phyloP scores from a whole-genome alignment of 345 rosid species.

The rapeseed (Brassica napus) region Da-Ae NC_063448.1:3760501-3761000 shows the following conservation, averaged over 20 bases:
- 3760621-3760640: slow-evolving; percentile 39
- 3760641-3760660: slow-evolving; percentile 57
- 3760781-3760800: slow-evolving; percentile 78
- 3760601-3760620: slow-evolving; percentile 12
- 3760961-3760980: slow-evolving; percentile 18
- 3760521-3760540: slow-evolving; percentile 6
- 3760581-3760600: not conserved
- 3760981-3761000: slow-evolving; percentile 22
- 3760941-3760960: slow-evolving; percentile 34
- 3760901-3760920: not conserved
- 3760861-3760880: not conserved
- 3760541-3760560: slow-evolving; percentile 23
- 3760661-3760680: slow-evolving; percentile 91
- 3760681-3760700: slow-evolving; percentile 92
- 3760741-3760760: slow-evolving; percentile 66
- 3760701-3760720: slow-evolving; percentile 76
- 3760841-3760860: slow-evolving; percentile 23
- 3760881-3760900: slow-evolving; percentile 13
- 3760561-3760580: slow-evolving; percentile 8
- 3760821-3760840: not conserved
- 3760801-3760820: slow-evolving; percentile 49
- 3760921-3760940: slow-evolving; percentile 1
- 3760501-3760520: slow-evolving; percentile 5
- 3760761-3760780: slow-evolving; percentile 83
- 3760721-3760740: slow-evolving; percentile 70